Percentiles rank a stretch among this genome's conserved stretches.
These are phyloP conservation scores for Dillenia suffruticosa DNA, from an alignment of 164 flowering plant species.

Conservation along the genomic window DNA sequence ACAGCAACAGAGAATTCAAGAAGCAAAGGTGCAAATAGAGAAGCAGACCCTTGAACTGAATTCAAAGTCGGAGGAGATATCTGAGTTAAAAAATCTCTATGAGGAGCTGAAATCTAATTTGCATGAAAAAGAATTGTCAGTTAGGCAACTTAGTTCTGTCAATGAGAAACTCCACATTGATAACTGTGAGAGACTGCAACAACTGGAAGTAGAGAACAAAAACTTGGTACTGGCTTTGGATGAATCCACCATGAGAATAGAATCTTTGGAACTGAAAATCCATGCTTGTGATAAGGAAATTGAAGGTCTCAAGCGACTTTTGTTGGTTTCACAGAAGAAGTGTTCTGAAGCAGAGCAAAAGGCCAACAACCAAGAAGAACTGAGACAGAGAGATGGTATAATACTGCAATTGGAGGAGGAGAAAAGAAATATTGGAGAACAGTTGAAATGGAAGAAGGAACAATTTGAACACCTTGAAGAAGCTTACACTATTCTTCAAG, in stretches of 20 bases:
- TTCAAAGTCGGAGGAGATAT: slow-evolving; percentile 34
- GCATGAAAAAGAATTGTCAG: slow-evolving; percentile 34
- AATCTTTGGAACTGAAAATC: slow-evolving; percentile 32
- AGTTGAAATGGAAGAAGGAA: slow-evolving; percentile 70
- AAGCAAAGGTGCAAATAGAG: slow-evolving; percentile 39
- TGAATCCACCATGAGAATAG: slow-evolving; percentile 29
- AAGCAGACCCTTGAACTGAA: slow-evolving; percentile 38
- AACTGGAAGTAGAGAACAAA: slow-evolving; percentile 38
- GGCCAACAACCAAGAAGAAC: slow-evolving; percentile 26
- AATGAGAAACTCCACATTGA: slow-evolving; percentile 37
- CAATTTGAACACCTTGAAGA: slow-evolving; percentile 63
- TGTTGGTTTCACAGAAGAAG: slow-evolving; percentile 34
- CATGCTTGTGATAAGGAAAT: slow-evolving; percentile 27
- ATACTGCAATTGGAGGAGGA: slow-evolving; percentile 38
- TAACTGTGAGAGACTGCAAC: slow-evolving; percentile 26
- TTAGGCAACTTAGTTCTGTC: slow-evolving; percentile 28
- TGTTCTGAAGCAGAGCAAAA: slow-evolving; percentile 35
- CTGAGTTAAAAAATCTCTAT: slow-evolving; percentile 17
- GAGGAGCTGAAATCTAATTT: slow-evolving; percentile 32
- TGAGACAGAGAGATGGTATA: slow-evolving; percentile 36
- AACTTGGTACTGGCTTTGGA: slow-evolving; percentile 40
- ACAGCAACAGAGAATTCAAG: slow-evolving; percentile 34
- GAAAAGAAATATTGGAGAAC: slow-evolving; percentile 28
- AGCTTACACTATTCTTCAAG: slow-evolving; percentile 43
- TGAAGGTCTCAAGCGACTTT: slow-evolving; percentile 32